Percentiles rank a stretch among this genome's conserved stretches.
phyloP scores from a whole-genome alignment of 495 filamentous ascomycete genomes.

The Sabuloglossum arenarium region DNA sequence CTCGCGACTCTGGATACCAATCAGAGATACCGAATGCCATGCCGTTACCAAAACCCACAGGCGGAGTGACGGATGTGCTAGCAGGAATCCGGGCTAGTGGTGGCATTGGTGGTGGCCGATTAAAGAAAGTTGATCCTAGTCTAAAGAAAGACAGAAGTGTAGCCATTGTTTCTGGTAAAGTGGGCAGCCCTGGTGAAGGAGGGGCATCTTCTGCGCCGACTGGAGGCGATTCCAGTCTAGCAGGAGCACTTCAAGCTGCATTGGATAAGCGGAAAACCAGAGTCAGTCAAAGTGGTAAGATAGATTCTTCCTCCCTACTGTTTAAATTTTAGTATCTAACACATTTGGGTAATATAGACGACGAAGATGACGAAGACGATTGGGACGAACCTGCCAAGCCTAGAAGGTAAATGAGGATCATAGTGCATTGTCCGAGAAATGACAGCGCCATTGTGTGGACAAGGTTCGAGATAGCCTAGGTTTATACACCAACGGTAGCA shows the following conservation, averaged over 20 bases:
- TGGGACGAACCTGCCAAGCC: slow-evolving; percentile 21
- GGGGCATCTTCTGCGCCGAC: slow-evolving; percentile 14
- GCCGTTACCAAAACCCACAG: slow-evolving; percentile 27
- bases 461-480: not conserved
- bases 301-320: not conserved
- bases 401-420: not conserved
- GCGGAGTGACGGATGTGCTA: slow-evolving; percentile 43
- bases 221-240: slow-evolving; percentile 42
- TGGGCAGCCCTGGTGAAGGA: slow-evolving; percentile 29
- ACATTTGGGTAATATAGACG: slow-evolving; percentile 29
- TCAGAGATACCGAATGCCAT: slow-evolving; percentile 33
- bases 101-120: slow-evolving; percentile 38
- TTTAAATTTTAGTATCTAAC: not conserved
- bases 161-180: slow-evolving; percentile 40
- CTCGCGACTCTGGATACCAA: slow-evolving; percentile 36
- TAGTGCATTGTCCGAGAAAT: not conserved
- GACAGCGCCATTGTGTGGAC: not conserved
- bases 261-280: slow-evolving; percentile 67
- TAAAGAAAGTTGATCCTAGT: slow-evolving; percentile 62
- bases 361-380: slow-evolving; percentile 62
- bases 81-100: slow-evolving; percentile 66
- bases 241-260: slow-evolving; percentile 59
- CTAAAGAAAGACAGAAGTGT: slow-evolving; percentile 67
- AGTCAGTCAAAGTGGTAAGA: slow-evolving; percentile 81
- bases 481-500: not conserved